A percentile compares a stretch with the other conserved stretches of the same genome.
These are phyloP conservation scores for Solanum arcanum DNA, from an alignment of 257 asterid genomes.

Conservation along the genomic window DNA sequence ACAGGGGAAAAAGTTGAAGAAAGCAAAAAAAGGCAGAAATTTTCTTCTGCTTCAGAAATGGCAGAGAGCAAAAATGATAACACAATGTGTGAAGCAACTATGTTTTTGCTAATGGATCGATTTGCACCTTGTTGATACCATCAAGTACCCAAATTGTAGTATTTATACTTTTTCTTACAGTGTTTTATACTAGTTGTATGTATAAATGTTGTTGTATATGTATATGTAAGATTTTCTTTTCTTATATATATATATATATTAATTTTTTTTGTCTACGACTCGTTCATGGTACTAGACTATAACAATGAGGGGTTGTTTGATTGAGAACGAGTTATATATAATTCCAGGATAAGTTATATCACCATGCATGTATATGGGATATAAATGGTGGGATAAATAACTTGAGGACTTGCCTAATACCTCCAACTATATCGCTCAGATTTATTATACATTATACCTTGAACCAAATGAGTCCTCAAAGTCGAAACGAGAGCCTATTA, in stretches of 20 bases:
- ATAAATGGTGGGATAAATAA: too few species aligned
- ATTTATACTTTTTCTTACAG: not conserved
- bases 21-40: slow-evolving; percentile 5
- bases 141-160: not conserved
- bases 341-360: too few species aligned
- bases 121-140: slow-evolving; percentile 49
- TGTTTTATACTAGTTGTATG: not conserved
- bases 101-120: slow-evolving; percentile 63
- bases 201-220: not conserved
- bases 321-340: too few species aligned
- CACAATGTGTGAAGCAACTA: slow-evolving; percentile 38
- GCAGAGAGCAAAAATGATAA: slow-evolving; percentile 14
- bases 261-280: not conserved
- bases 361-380: too few species aligned
- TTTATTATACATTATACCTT: too few species aligned
- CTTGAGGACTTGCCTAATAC: too few species aligned
- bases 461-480: not conserved
- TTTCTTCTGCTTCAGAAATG: slow-evolving; percentile 10
- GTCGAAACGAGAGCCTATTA: not conserved
- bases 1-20: slow-evolving; percentile 12
- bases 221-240: not conserved
- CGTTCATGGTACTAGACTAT: not conserved
- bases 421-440: too few species aligned
- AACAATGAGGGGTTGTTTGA: not conserved
- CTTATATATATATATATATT: not conserved